phyloP scores from a whole-genome alignment of 2,329 filamentous ascomycete genomes.

The Nemania bipapillata region DNA sequence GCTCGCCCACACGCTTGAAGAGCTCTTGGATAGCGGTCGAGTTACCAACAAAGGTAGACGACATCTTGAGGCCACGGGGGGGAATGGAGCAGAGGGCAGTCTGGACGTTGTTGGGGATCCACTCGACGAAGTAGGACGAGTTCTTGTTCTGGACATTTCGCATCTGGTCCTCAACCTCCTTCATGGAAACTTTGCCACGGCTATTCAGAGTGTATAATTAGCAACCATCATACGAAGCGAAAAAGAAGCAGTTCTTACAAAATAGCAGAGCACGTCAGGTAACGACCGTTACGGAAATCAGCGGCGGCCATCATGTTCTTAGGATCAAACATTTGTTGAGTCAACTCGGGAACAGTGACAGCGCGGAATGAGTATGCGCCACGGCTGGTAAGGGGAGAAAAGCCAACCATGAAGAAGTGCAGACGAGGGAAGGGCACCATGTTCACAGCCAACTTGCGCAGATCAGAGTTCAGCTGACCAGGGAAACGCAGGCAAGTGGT shows the following conservation, averaged over 20 bases:
- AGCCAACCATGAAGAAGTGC: slow-evolving; percentile 99
- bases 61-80: slow-evolving; percentile 98
- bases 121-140: slow-evolving; percentile 99
- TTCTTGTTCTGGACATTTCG: slow-evolving; percentile 99
- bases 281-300: slow-evolving; percentile 99
- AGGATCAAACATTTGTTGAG: slow-evolving; percentile 99
- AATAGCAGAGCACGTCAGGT: slow-evolving; percentile 99
- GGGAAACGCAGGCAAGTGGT: slow-evolving; percentile 99
- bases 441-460: slow-evolving; percentile 99
- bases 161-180: slow-evolving; percentile 99
- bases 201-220: slow-evolving; percentile 55
- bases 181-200: slow-evolving; percentile 99
- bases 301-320: slow-evolving; percentile 99
- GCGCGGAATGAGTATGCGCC: slow-evolving; percentile 95
- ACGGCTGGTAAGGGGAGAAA: slow-evolving; percentile 95
- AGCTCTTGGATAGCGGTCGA: slow-evolving; percentile 99
- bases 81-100: slow-evolving; percentile 99
- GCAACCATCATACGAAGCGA: slow-evolving; percentile 19
- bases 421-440: slow-evolving; percentile 99
- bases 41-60: slow-evolving; percentile 98
- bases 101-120: slow-evolving; percentile 99
- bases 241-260: slow-evolving; percentile 69
- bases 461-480: slow-evolving; percentile 99
- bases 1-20: slow-evolving; percentile 99
- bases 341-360: slow-evolving; percentile 96